Base-by-base conservation (phyloP, 2,329 filamentous ascomycete genomes). In the Trichoderma endophyticum region DNA sequence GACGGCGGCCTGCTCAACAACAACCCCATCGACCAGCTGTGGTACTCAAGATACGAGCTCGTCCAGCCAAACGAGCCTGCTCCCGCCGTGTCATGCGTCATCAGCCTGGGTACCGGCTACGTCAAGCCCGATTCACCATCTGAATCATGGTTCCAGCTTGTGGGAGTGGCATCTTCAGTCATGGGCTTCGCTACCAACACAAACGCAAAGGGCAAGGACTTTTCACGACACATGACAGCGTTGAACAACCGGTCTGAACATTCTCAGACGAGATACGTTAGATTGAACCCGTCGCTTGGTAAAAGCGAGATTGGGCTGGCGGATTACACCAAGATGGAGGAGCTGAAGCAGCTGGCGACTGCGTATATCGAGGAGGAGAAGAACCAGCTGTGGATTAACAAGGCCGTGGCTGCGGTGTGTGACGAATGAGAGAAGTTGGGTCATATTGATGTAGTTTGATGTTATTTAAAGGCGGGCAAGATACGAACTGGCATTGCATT, bases 21-120 rank as follows among this genome's bases (percentile, higher is more conserved):
- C 56, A 69, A 69, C 39, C 66, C 66, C 18, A 69, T 69, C n/a
- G 66, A 69, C 21, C 66, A 69, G 36, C 66, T 69, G n/a, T 69
- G 66, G 66, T 69, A 69, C 56, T 36, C 66, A 12, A 48, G 66
- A 48, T 69, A 60, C 39, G 66, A 69, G 14, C 66, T 69, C 28
- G 66, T 69, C 34, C 15, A 69, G 36, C 66, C 66, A 5, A 9
- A 34, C 2, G 66, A 69, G 9, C 66, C 66, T 7, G 2, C 66
- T 6, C 66, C 66, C 28, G 34, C 66, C 4, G 56, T 69, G 1
- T 69, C 66, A 1, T 69, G 66, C 36, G 56, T 69, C 36, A 51
- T 69, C n/a, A 69, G 66, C 8, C n/a, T 69, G 12, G 66, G 66
- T 6, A 69, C 66, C 14, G 66, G 66, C 56, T 69, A 61, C 26